Conservation (phyloP, 1,139 yeast species). For the Geotrichum australiense region DNA sequence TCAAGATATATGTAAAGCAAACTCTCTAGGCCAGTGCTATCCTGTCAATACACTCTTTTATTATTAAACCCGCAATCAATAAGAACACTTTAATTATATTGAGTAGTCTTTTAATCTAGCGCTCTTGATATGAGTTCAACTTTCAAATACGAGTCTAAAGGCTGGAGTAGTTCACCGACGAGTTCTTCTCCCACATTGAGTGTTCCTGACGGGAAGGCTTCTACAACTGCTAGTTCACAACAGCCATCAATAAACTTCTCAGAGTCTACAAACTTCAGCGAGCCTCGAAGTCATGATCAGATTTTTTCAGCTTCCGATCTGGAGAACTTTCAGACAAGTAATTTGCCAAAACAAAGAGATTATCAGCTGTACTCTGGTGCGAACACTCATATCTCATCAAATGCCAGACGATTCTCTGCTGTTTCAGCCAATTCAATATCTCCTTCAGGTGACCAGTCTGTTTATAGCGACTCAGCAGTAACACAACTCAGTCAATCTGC, state of each 20-base stretch:
- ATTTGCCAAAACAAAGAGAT: background rate
- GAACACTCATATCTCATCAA: background rate
- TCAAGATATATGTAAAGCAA: too few relatives aligned
- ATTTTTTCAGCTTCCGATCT: background rate
- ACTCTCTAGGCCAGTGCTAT: too few relatives aligned
- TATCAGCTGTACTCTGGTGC: constrained; percentile 1
- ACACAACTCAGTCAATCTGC: background rate
- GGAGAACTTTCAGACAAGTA: background rate
- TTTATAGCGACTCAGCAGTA: background rate
- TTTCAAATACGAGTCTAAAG: background rate
- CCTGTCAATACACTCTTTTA: too few relatives aligned
- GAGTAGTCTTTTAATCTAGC: too few relatives aligned
- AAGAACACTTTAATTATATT: too few relatives aligned
- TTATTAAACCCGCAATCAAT: too few relatives aligned
- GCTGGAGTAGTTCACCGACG: background rate
- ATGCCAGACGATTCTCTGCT: constrained; percentile 2
- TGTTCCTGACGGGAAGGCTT: background rate
- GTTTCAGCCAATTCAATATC: background rate
- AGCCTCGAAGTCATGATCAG: constrained; percentile 4
- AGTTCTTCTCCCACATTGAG: constrained; percentile 2
- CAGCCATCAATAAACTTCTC: background rate
- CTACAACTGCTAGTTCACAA: background rate
- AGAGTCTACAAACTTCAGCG: background rate
- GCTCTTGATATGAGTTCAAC: constrained; percentile 3
- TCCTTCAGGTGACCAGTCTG: background rate